A percentile compares a stretch with the other conserved stretches of the same genome.
phyloP scores from a whole-genome alignment of 1,139 yeast species.

The Lodderomyces oxycetoniae region DNA sequence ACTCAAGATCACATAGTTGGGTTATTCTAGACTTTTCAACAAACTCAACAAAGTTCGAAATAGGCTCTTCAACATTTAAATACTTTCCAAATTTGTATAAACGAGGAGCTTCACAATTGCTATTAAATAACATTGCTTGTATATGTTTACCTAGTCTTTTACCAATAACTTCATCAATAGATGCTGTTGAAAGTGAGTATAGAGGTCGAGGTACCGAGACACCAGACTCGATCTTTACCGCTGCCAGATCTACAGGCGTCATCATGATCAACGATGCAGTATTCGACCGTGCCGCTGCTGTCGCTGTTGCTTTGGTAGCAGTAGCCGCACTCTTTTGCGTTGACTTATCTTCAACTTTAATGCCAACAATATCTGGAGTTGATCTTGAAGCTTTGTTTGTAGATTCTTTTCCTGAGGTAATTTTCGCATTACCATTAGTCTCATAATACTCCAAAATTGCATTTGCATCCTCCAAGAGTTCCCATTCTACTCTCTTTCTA shows the following conservation, averaged over 20 bases:
- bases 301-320: not conserved
- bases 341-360: slow-evolving; percentile 2
- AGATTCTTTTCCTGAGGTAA: no score
- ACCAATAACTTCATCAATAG: slow-evolving; percentile 2
- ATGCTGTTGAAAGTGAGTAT: not conserved
- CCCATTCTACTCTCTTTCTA: slow-evolving; percentile 65
- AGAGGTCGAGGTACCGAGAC: no score
- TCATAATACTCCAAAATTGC: slow-evolving; percentile 52
- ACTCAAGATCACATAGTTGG: not conserved
- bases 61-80: not conserved
- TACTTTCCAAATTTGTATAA: not conserved
- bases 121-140: slow-evolving; percentile 1
- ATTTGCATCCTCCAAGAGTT: slow-evolving; percentile 63
- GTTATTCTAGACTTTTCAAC: not conserved
- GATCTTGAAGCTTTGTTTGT: no score
- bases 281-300: not conserved
- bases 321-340: not conserved
- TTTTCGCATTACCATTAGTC: no score
- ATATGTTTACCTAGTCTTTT: slow-evolving; percentile 1
- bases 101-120: slow-evolving; percentile 1
- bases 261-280: no score
- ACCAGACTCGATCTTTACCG: no score
- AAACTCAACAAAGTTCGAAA: not conserved
- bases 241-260: no score
- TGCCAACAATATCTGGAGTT: slow-evolving; percentile 4